Evolutionary conservation across 2,329 filamentous ascomycete genomes (phyloP).

Genomic region (Alternaria arborescens): DNA sequence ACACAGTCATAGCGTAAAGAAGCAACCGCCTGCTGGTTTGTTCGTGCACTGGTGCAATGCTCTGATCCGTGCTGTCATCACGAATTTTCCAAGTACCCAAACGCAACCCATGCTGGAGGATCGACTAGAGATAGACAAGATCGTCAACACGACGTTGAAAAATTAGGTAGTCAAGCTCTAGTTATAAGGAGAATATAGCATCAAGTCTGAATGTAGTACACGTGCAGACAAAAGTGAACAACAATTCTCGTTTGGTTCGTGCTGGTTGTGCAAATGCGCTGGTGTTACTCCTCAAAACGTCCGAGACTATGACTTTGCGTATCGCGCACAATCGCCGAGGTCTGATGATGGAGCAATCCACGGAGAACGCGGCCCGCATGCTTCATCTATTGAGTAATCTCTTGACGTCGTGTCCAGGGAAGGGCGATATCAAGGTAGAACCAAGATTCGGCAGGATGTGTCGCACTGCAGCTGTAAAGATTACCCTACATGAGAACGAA

Average conservation of each 20-base stretch:
- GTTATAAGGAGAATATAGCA: too few species aligned
- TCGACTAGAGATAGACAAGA: not conserved
- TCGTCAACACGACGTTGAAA: not conserved
- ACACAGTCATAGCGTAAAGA: not conserved
- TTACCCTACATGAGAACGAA: slow-evolving; percentile 1
- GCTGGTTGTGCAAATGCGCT: not conserved
- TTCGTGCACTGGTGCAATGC: not conserved
- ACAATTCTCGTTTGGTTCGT: not conserved
- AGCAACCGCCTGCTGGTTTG: not conserved
- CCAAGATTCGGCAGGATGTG: not conserved
- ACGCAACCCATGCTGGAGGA: not conserved
- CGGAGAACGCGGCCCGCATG: not conserved
- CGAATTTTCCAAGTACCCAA: not conserved
- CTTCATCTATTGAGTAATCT: not conserved
- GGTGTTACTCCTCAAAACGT: not conserved
- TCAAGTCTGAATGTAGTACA: too few species aligned
- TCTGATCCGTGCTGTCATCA: not conserved
- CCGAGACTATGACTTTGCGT: not conserved
- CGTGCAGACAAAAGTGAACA: too few species aligned
- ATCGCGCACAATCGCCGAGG: not conserved
- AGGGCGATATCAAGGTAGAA: not conserved
- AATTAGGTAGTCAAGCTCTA: not conserved
- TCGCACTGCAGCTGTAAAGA: not conserved
- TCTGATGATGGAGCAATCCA: not conserved
- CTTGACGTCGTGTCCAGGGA: not conserved